Base-by-base conservation (phyloP, 1,284 basidiomycete species). In the Cutaneotrichosporon sp. region DNA sequence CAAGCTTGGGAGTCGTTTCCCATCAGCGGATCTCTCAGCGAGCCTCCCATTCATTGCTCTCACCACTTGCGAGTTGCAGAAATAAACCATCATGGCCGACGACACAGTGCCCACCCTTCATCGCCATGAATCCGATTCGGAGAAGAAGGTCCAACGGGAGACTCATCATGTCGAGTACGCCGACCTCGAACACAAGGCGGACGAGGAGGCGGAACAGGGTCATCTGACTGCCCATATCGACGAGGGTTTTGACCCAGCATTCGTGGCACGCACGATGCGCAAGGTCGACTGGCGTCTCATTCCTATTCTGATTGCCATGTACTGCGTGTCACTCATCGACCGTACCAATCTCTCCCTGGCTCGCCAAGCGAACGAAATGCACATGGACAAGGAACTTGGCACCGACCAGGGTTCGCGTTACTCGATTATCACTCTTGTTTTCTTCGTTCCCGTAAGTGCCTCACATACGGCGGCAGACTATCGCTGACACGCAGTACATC, bases 341-440 rank as follows among this genome's bases (percentile, higher is more conserved):
- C 38, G 44, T 2, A 45, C 62, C 65, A 35, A 64, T 63, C 34
- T 71, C 65, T 39, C 45, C 12, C 38, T 48, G 25, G 55, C 51
- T 0, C 55, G 55, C 22, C 35, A 37, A 12, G 55, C 49, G 20
- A 57, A 57, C 51, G 19, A 50, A 5, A 25, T 33, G 16, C 11
- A 35, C 14, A 72, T 71, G 64, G 61, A 59, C 25, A 38, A 35
- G 8, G 63, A 61, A 5, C 35, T 62, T 46, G 25, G 61, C 9
- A 51, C 66, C 1, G 54, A 49, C 12, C 49, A 70, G 20, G 74
- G 71, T 22, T 63, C 72, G 35, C 64, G 72, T 27, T 75, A 74
- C 59, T 67, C 68, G 37, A 66, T 75, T 46, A 64, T 69, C 49
- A 63, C 67, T 3, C 53, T 74, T 24, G 55, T 71, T 6, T 72